phyloP scores from a whole-genome alignment of 1,139 yeast species.

The Torulaspora pretoriensis region DNA sequence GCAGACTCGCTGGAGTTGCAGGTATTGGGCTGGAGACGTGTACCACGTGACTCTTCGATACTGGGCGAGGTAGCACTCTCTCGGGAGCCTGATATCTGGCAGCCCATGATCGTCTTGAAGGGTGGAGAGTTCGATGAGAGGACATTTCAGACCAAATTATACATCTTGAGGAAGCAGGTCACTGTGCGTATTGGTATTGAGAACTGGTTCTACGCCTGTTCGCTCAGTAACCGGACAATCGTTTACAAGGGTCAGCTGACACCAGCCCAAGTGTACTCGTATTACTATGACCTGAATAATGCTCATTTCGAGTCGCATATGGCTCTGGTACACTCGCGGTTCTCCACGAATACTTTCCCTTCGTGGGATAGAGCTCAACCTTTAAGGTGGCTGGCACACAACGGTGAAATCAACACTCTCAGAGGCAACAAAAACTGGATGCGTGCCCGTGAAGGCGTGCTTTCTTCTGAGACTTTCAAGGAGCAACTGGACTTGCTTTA shows the following conservation, averaged over 20 bases:
- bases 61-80: constrained; percentile 93
- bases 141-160: constrained; percentile 77
- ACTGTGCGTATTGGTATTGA: constrained; percentile 89
- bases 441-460: constrained; percentile 97
- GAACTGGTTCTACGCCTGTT: constrained; percentile 97
- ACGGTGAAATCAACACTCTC: constrained; percentile 96
- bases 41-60: constrained; percentile 91
- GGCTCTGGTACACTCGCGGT: constrained; percentile 94
- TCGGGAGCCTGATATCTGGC: constrained; percentile 86
- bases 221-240: constrained; percentile 81
- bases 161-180: constrained; percentile 81
- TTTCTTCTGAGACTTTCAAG: constrained; percentile 82
- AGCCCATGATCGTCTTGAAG: constrained; percentile 75
- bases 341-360: constrained; percentile 97
- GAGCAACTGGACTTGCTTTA: constrained; percentile 86
- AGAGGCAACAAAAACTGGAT: constrained; percentile 99
- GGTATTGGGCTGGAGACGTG: constrained; percentile 91
- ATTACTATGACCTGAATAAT: constrained; percentile 87
- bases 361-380: constrained; percentile 99
- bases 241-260: constrained; percentile 98
- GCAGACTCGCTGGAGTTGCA: constrained; percentile 72
- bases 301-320: constrained; percentile 93
- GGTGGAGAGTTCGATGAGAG: constrained; percentile 60
- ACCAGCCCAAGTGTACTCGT: constrained; percentile 91
- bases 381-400: constrained; percentile 94